Evolutionary conservation across 2,329 filamentous ascomycete species (phyloP).

Genomic region (Sporothrix curviconia): DNA sequence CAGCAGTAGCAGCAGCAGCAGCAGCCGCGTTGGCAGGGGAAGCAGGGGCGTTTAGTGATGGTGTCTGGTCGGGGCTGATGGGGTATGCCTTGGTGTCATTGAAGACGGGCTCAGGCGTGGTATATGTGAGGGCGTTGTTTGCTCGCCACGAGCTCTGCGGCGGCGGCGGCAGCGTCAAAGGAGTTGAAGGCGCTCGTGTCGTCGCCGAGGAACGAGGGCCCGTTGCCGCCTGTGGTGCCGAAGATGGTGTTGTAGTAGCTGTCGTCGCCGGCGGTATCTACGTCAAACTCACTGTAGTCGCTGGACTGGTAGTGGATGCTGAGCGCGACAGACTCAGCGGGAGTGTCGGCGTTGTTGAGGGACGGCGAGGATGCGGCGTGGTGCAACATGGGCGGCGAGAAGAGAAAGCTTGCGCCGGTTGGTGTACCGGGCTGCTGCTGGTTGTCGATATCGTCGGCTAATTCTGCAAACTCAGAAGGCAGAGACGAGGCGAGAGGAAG

Average conservation of each 20-base stretch:
- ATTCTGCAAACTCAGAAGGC: slow-evolving; percentile 23
- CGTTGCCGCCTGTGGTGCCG: slow-evolving; percentile 35
- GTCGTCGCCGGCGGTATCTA: slow-evolving; percentile 35
- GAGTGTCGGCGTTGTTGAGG: slow-evolving; percentile 36
- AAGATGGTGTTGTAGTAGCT: slow-evolving; percentile 36
- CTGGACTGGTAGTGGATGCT: slow-evolving; percentile 44
- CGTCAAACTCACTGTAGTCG: slow-evolving; percentile 38
- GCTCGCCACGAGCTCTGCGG: neutral
- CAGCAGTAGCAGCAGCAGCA: too few species aligned
- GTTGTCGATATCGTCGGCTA: slow-evolving; percentile 9
- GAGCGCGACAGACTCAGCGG: slow-evolving; percentile 42
- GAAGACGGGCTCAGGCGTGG: slow-evolving; percentile 18
- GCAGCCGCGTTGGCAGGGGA: slow-evolving; percentile 32
- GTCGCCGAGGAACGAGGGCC: slow-evolving; percentile 41
- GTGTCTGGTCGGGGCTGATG: slow-evolving; percentile 47
- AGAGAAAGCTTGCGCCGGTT: slow-evolving; percentile 26
- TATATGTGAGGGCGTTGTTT: slow-evolving; percentile 1
- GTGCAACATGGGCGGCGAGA: slow-evolving; percentile 35
- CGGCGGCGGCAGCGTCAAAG: slow-evolving; percentile 8
- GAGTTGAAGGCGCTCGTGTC: slow-evolving; percentile 16
- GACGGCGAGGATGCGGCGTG: slow-evolving; percentile 36
- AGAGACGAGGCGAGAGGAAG: slow-evolving; percentile 15
- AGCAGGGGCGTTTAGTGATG: slow-evolving; percentile 38
- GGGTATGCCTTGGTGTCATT: slow-evolving; percentile 32
- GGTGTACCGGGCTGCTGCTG: slow-evolving; percentile 17